phyloP scores from a whole-genome alignment of 2,329 filamentous ascomycete genomes.

The Mariannaea sp. region DNA sequence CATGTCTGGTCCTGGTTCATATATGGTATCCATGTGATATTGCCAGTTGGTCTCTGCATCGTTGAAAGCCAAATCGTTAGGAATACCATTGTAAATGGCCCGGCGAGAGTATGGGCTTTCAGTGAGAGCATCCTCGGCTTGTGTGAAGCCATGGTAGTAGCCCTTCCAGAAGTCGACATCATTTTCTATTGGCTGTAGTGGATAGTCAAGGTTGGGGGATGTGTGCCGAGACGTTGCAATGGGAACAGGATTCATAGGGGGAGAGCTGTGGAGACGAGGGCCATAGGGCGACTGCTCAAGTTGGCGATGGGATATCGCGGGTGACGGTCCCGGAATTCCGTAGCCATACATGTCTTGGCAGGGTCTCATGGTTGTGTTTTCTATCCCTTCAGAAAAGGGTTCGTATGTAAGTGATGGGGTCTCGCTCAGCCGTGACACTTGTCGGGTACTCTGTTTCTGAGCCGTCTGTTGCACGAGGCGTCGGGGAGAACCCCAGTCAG shows the following conservation, averaged over 20 bases:
- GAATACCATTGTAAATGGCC: constrained; percentile 18
- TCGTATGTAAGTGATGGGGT: constrained; percentile 25
- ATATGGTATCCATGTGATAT: constrained; percentile 8
- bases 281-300: constrained; percentile 23
- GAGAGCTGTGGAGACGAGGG: constrained; percentile 12
- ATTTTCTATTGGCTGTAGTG: constrained; percentile 13
- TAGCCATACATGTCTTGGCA: constrained; percentile 27
- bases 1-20: constrained; percentile 19
- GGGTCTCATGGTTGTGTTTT: constrained; percentile 5
- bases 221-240: constrained; percentile 27
- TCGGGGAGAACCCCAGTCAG: constrained; percentile 28
- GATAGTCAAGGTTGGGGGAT: constrained; percentile 29
- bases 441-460: constrained; percentile 19
- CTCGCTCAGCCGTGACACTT: constrained; percentile 28
- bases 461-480: constrained; percentile 4
- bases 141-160: constrained; percentile 15
- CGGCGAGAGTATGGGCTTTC: constrained; percentile 9
- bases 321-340: constrained; percentile 18
- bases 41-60: constrained; percentile 23
- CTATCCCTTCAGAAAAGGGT: constrained; percentile 6
- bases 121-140: constrained; percentile 8
- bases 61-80: constrained; percentile 12
- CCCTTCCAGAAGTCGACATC: constrained; percentile 11
- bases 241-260: constrained; percentile 9
- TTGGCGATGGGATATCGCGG: constrained; percentile 21